phyloP scores from a whole-genome alignment of 805 yeast genomes.

The Yarrowia sp. region DNA sequence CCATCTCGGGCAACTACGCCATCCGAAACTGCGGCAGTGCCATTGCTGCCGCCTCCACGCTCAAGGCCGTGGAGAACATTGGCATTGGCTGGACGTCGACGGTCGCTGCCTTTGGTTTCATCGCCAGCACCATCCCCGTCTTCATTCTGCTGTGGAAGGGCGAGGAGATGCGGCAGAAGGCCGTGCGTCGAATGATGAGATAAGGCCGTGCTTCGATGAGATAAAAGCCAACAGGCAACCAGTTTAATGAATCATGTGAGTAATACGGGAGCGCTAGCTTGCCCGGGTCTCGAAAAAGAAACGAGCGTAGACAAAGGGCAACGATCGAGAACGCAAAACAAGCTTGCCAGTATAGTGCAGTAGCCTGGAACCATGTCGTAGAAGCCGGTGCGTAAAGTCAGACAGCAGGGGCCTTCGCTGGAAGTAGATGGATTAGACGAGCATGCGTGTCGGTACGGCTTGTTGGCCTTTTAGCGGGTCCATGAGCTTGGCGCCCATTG shows the following conservation, averaged over 20 bases:
- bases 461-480: background rate
- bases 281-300: background rate
- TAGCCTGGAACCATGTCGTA: too few species aligned
- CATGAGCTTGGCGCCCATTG: background rate
- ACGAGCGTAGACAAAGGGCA: background rate
- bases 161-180: constrained; percentile 21
- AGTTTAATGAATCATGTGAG: background rate
- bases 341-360: background rate
- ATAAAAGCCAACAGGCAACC: too few species aligned
- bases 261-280: too few species aligned
- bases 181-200: constrained; percentile 12
- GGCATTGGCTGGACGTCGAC: constrained; percentile 61
- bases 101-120: constrained; percentile 46
- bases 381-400: too few species aligned
- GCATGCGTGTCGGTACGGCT: background rate
- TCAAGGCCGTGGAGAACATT: constrained; percentile 47
- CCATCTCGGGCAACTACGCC: constrained; percentile 54
- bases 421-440: constrained; percentile 8
- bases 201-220: too few species aligned
- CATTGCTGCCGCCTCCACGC: constrained; percentile 50
- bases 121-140: constrained; percentile 9
- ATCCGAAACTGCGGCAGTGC: constrained; percentile 52
- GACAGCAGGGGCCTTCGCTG: constrained; percentile 2
- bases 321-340: background rate
- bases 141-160: constrained; percentile 26